Percentiles rank a stretch among this genome's conserved stretches.
These are phyloP conservation scores for Paraphaeosphaeria sporulosa DNA, from an alignment of 2,329 filamentous ascomycete species.

Conservation along the genomic window DNA sequence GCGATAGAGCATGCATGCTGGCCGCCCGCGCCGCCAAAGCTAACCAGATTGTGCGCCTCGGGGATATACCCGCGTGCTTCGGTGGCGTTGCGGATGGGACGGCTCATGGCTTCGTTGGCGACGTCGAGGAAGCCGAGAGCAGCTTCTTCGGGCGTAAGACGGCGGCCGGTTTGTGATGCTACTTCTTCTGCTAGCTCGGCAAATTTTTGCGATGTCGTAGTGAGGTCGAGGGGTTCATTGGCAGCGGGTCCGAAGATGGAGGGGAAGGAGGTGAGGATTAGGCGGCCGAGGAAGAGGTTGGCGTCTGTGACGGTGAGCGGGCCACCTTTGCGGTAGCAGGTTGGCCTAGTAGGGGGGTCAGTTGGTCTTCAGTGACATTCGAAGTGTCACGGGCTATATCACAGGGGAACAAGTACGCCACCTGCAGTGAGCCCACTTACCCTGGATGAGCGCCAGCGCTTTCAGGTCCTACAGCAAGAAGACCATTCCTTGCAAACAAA, in stretches of 20 bases:
- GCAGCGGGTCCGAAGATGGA: constrained; percentile 90
- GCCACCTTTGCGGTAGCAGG: constrained; percentile 86
- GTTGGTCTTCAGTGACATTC: not conserved
- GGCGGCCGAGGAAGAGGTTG: constrained; percentile 79
- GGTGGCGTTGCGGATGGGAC: constrained; percentile 84
- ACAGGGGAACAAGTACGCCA: not conserved
- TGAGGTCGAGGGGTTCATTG: constrained; percentile 75
- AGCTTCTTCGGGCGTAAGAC: constrained; percentile 69
- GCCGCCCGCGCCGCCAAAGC: constrained; percentile 87
- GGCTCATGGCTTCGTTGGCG: constrained; percentile 85
- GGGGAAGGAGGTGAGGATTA: constrained; percentile 86
- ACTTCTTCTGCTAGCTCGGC: constrained; percentile 76
- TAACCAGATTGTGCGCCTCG: constrained; percentile 81
- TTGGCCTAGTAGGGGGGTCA: constrained; percentile 60
- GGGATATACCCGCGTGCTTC: constrained; percentile 90
- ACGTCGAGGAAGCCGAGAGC: constrained; percentile 86
- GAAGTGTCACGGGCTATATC: not conserved
- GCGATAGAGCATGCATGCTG: constrained; percentile 91
- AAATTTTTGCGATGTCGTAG: constrained; percentile 75
- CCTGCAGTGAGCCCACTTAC: not conserved
- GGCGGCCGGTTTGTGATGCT: constrained; percentile 72
- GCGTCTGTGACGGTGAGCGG: constrained; percentile 88
- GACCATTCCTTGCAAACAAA: constrained; percentile 82
- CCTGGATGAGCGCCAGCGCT: constrained; percentile 85
- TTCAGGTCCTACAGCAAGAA: constrained; percentile 87